Evolutionary conservation across 805 yeast genomes (phyloP), one percentile per base, ranked within the genome.

Genomic region (Wickerhamomyces sydowiorum): DNA sequence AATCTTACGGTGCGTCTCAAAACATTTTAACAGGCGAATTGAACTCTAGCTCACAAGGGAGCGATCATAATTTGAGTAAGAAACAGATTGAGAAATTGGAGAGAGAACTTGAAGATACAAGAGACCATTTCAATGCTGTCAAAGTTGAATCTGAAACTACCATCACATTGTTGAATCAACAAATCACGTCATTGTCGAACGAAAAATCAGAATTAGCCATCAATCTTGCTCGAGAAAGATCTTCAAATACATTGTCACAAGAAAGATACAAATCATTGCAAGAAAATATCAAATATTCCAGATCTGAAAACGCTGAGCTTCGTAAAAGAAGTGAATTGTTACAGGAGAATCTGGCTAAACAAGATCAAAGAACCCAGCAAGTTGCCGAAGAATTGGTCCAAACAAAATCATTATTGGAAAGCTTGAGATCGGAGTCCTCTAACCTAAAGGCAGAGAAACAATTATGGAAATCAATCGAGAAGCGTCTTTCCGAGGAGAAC

Each of bases 371-470:
- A 49, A 68, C 73, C 15, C 77, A 71, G 39, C 62, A 62, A 20
- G 65, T 72, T 7, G 61, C 75, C 3, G 79, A 78, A 46, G 82
- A 84, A 36, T 60, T 83, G 38, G 60, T 81, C 12, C 75, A 76
- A 31, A 57, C 74, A 18, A 82, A 73, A 53, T 60, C 78, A 1
- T 45, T 59, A 20, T 50, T 72, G 21, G 71, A 78, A 21, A 61
- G 65, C 20, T 51, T 72, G 17, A 70, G 72, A 22, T 59, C 72
- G 5, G 75, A 74, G 24, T 47, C 75, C 6, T 67, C 69, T 14
- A 74, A 72, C 39, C 59, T 80, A 45, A 63, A 66, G 40, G 73
- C 80, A 2, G 91, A 85, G 50, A 76, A 71, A 43, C 62, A 68
- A 5, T 54, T 79, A 33, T 70, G 78, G 69, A 60, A 66, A 31